Evolutionary conservation across 192 early-diverging fungal species (phyloP).

Genomic region (Neocallimastix lanati): DNA sequence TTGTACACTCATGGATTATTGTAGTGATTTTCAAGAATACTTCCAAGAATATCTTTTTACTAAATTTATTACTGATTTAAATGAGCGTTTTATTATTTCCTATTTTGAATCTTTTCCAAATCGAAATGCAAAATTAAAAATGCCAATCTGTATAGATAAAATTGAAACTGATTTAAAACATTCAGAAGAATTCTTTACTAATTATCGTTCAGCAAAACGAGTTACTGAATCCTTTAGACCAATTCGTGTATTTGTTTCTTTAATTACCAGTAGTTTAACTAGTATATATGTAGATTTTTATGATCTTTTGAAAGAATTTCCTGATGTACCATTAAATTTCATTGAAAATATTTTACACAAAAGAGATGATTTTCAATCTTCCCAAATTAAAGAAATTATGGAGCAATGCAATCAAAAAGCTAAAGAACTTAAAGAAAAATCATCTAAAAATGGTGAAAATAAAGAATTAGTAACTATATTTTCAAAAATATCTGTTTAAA

Average conservation of each 20-base stretch:
- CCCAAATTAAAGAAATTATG: slow-evolving; percentile 55
- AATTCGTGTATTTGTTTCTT: slow-evolving; percentile 56
- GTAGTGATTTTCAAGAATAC: slow-evolving; percentile 63
- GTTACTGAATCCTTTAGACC: slow-evolving; percentile 64
- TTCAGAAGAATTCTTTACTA: slow-evolving; percentile 58
- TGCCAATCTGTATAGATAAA: slow-evolving; percentile 41
- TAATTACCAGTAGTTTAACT: slow-evolving; percentile 63
- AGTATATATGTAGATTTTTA: slow-evolving; percentile 87
- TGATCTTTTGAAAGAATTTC: slow-evolving; percentile 68
- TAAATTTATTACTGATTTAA: slow-evolving; percentile 66
- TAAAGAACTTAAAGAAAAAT: background rate
- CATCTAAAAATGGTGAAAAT: too few relatives aligned
- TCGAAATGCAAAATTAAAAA: slow-evolving; percentile 56
- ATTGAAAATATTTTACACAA: slow-evolving; percentile 76
- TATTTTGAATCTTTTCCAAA: slow-evolving; percentile 73
- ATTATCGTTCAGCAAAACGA: slow-evolving; percentile 49
- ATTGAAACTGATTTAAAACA: slow-evolving; percentile 55
- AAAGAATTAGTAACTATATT: background rate
- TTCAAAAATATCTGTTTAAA: background rate
- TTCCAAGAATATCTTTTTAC: slow-evolving; percentile 78
- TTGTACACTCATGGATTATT: slow-evolving; percentile 90
- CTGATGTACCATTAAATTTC: slow-evolving; percentile 75
- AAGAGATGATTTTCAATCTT: slow-evolving; percentile 81
- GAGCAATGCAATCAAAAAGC: background rate
- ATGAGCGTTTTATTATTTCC: slow-evolving; percentile 65